A percentile compares a stretch with the other conserved stretches of the same genome.
Conservation (phyloP, 345 rosid species). For the Hibiscus syriacus region DNA sequence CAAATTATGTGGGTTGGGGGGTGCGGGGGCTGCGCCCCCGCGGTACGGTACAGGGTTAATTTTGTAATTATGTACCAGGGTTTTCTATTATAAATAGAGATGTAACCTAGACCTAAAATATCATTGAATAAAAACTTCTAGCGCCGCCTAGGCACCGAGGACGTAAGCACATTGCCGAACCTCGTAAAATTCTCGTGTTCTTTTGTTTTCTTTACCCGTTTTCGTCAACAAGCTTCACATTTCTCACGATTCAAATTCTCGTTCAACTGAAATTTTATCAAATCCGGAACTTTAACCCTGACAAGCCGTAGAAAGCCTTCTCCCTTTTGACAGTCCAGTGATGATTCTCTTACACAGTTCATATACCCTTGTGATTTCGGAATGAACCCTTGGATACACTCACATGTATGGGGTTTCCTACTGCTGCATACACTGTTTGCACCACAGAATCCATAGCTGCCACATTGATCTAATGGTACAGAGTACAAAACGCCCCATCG, state of each 20-base stretch:
- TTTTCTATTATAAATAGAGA: no score
- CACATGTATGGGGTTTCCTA: not conserved
- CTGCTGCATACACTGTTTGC: constrained; percentile 4
- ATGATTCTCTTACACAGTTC: constrained; percentile 1
- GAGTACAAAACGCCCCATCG: not conserved
- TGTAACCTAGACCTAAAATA: no score
- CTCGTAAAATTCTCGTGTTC: no score
- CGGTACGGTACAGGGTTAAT: no score
- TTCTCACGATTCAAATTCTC: not conserved
- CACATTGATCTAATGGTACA: constrained; percentile 1
- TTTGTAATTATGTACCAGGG: no score
- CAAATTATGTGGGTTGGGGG: no score
- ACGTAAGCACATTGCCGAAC: no score
- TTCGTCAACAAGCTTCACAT: no score
- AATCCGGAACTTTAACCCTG: not conserved
- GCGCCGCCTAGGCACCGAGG: no score
- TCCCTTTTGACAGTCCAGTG: not conserved
- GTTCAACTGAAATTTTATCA: not conserved
- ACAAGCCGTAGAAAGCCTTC: not conserved
- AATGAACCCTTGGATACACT: not conserved
- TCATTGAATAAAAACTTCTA: no score
- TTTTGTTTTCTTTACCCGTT: no score
- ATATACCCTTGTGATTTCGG: not conserved
- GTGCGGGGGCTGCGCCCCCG: no score
- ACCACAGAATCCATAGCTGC: not conserved